Conservation (phyloP, 1,284 basidiomycete genomes). For the Polyporus tsugae region DNA sequence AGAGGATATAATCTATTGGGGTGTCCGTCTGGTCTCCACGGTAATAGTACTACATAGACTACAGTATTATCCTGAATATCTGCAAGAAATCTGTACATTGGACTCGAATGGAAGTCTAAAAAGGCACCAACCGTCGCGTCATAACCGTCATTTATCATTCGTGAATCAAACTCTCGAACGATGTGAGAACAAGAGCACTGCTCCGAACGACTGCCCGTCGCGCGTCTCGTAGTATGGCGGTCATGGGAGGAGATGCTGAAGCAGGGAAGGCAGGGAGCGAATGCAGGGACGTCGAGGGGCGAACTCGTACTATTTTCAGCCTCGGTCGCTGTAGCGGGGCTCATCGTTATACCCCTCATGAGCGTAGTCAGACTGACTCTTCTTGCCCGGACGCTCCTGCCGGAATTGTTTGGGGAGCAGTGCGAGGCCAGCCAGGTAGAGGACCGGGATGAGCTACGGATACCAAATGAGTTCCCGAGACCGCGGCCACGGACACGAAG, state of each 20-base stretch:
- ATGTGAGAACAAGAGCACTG: background rate
- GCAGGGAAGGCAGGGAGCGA: background rate
- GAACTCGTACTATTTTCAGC: slow-evolving; percentile 4
- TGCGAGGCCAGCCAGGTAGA: slow-evolving; percentile 54
- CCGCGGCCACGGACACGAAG: background rate
- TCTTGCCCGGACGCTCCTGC: slow-evolving; percentile 45
- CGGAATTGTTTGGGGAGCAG: slow-evolving; percentile 56
- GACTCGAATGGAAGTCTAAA: background rate
- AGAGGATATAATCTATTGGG: slow-evolving; percentile 10
- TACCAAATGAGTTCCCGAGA: slow-evolving; percentile 1
- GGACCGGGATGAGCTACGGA: slow-evolving; percentile 52
- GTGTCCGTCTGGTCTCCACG: slow-evolving; percentile 1
- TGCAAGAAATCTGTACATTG: background rate
- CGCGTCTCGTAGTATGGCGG: background rate
- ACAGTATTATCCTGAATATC: background rate
- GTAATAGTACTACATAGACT: slow-evolving; percentile 7
- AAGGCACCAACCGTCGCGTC: background rate
- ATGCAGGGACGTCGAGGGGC: background rate
- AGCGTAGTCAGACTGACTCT: slow-evolving; percentile 23
- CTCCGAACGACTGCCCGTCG: background rate
- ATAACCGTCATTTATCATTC: background rate
- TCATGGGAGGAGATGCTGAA: background rate
- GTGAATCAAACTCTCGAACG: background rate
- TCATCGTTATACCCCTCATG: slow-evolving; percentile 19
- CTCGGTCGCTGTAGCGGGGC: slow-evolving; percentile 19